These are phyloP conservation scores for Calophaca sinica DNA, from an alignment of 306 rosid genomes.

Conservation along the genomic window DNA sequence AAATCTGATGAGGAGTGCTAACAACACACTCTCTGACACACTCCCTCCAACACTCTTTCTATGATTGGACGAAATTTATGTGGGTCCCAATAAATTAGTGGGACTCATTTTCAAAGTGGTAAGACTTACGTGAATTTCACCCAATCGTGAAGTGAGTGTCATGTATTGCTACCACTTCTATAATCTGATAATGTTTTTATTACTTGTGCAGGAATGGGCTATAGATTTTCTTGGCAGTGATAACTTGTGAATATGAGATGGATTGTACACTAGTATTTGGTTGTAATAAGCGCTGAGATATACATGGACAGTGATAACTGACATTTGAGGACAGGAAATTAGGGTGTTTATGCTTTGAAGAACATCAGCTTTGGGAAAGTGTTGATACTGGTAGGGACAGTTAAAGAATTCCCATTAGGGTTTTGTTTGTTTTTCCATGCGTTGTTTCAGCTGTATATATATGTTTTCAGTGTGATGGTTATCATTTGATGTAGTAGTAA, in stretches of 20 bases:
- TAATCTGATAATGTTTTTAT: constrained; percentile 6
- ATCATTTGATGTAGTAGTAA: constrained; percentile 42
- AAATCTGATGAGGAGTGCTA: too few species aligned
- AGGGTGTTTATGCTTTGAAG: constrained; percentile 54
- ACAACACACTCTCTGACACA: too few species aligned
- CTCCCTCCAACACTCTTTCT: too few species aligned
- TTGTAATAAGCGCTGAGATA: constrained; percentile 70
- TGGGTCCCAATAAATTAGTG: too few species aligned
- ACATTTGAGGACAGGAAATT: constrained; percentile 55
- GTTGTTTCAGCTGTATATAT: constrained; percentile 54
- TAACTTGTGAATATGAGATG: constrained; percentile 71
- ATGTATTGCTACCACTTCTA: background rate
- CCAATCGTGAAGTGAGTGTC: too few species aligned
- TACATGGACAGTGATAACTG: constrained; percentile 54
- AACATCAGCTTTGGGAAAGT: constrained; percentile 41
- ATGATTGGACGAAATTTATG: too few species aligned
- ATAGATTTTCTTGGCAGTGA: constrained; percentile 48
- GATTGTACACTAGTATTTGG: constrained; percentile 69
- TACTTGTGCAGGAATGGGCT: constrained; percentile 62
- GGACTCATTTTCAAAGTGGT: too few species aligned
- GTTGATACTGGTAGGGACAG: constrained; percentile 45
- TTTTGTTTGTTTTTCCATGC: constrained; percentile 52
- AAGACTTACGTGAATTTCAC: too few species aligned
- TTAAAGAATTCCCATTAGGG: constrained; percentile 38
- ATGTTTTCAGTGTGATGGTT: constrained; percentile 48